A percentile compares a stretch with the other conserved stretches of the same genome.
phyloP scores from a whole-genome alignment of 495 filamentous ascomycete genomes.

The Pseudomonodictys pantanalensis region DNA sequence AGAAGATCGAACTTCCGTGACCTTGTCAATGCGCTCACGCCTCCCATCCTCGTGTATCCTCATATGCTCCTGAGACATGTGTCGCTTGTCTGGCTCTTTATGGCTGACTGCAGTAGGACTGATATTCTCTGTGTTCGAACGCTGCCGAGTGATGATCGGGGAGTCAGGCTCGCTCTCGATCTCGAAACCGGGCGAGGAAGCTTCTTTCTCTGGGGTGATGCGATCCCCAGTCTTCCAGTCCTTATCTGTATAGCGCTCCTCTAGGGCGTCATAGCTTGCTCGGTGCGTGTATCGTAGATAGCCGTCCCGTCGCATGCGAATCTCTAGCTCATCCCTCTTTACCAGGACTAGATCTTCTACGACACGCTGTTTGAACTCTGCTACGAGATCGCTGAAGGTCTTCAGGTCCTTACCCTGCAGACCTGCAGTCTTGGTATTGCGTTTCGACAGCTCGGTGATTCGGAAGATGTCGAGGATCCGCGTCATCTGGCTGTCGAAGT shows the following conservation, averaged over 20 bases:
- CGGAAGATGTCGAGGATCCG: constrained; percentile 6
- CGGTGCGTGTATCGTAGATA: constrained; percentile 16
- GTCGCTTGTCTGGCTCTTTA: too few species aligned
- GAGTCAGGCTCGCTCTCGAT: not conserved
- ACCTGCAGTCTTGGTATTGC: constrained; percentile 3
- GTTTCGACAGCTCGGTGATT: constrained; percentile 6
- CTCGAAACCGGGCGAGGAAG: not conserved
- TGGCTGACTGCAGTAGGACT: too few species aligned
- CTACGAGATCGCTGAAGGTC: not conserved
- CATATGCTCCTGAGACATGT: too few species aligned
- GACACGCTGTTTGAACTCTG: constrained; percentile 1
- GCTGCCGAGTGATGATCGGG: not conserved
- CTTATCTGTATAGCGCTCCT: constrained; percentile 5
- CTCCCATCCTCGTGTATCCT: too few species aligned
- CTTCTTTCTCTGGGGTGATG: not conserved
- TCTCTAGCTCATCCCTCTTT: constrained; percentile 22
- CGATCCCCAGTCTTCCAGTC: constrained; percentile 13
- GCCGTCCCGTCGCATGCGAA: constrained; percentile 11
- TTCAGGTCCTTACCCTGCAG: constrained; percentile 12
- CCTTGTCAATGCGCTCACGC: too few species aligned
- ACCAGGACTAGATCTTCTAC: constrained; percentile 16
- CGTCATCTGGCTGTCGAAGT: constrained; percentile 19
- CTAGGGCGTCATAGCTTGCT: constrained; percentile 1
- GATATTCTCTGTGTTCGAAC: too few species aligned
- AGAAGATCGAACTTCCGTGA: too few species aligned